Conservation (phyloP, 1,139 yeast genomes). For the Pichia inconspicua region DNA sequence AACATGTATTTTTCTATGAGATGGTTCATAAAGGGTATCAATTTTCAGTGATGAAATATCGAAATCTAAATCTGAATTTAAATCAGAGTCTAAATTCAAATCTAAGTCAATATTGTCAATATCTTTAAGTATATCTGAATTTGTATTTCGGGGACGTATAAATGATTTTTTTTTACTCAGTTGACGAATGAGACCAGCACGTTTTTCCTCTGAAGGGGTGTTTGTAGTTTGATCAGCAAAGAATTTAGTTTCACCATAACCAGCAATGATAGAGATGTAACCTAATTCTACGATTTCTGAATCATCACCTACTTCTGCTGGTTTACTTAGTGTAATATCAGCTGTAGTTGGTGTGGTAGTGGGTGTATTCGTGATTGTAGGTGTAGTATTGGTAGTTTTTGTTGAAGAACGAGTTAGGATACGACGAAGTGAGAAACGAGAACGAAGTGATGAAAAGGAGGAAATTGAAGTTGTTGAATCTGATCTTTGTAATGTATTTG, state of each 20-base stretch:
- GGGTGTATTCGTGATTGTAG: too few relatives aligned
- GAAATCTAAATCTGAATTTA: not conserved
- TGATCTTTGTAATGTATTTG: not conserved
- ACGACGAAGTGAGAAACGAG: not conserved
- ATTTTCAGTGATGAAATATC: not conserved
- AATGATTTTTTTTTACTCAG: not conserved
- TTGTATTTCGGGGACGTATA: not conserved
- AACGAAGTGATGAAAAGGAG: not conserved
- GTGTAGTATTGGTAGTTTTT: too few relatives aligned
- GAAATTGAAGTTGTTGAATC: not conserved
- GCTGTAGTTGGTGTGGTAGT: not conserved
- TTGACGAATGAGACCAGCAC: not conserved
- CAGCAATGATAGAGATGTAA: slow-evolving; percentile 23
- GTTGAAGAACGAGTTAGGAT: not conserved
- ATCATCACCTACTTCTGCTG: not conserved
- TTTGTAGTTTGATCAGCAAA: slow-evolving; percentile 13
- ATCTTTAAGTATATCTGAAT: not conserved
- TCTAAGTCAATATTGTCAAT: not conserved
- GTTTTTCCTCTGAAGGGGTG: not conserved
- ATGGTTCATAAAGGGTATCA: not conserved
- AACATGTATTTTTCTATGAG: not conserved
- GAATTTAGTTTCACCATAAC: slow-evolving; percentile 26
- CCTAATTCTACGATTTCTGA: slow-evolving; percentile 13
- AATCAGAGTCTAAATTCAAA: not conserved
- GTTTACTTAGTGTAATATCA: not conserved